Conservation (phyloP, 2,329 filamentous ascomycete species). For the Calonectria hawksworthii region DNA sequence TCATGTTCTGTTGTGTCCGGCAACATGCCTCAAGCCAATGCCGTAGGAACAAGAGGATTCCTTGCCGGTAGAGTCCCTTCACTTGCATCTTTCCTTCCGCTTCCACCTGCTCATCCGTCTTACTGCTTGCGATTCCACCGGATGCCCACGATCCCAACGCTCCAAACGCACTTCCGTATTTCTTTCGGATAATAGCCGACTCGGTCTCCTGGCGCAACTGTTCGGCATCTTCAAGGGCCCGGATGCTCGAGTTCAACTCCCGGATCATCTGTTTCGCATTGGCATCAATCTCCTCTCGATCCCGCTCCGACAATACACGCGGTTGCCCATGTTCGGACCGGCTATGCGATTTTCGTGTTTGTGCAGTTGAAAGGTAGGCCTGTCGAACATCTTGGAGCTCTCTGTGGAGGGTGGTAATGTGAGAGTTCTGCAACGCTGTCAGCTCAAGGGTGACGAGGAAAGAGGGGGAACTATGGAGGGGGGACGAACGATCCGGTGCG, state of each 20-base stretch:
- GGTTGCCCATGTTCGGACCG: slow-evolving; percentile 60
- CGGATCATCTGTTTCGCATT: slow-evolving; percentile 88
- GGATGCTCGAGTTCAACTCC: slow-evolving; percentile 86
- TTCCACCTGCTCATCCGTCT: slow-evolving; percentile 74
- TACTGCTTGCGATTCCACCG: slow-evolving; percentile 61
- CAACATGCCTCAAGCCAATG: slow-evolving; percentile 82
- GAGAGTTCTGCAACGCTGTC: slow-evolving; percentile 75
- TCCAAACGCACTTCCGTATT: slow-evolving; percentile 75
- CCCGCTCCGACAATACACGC: slow-evolving; percentile 79
- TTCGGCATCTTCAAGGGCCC: slow-evolving; percentile 84
- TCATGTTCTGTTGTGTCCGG: slow-evolving; percentile 88
- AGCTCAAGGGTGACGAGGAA: slow-evolving; percentile 25
- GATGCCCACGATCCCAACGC: slow-evolving; percentile 77
- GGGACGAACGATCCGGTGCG: slow-evolving; percentile 85
- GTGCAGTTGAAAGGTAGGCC: slow-evolving; percentile 88
- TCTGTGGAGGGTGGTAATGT: slow-evolving; percentile 83
- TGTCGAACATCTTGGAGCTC: slow-evolving; percentile 89
- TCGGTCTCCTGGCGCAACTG: slow-evolving; percentile 84
- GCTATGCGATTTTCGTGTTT: slow-evolving; percentile 70
- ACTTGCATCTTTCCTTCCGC: slow-evolving; percentile 80
- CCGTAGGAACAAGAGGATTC: slow-evolving; percentile 86
- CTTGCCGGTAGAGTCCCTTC: slow-evolving; percentile 80
- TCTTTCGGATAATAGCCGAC: slow-evolving; percentile 77
- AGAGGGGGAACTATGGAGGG: slow-evolving; percentile 34
- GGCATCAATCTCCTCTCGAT: slow-evolving; percentile 89